Evolutionary conservation across 352 stramenopile species (phyloP), one percentile per base, ranked within the genome.

Genomic region (Blastocystis hominis): DNA sequence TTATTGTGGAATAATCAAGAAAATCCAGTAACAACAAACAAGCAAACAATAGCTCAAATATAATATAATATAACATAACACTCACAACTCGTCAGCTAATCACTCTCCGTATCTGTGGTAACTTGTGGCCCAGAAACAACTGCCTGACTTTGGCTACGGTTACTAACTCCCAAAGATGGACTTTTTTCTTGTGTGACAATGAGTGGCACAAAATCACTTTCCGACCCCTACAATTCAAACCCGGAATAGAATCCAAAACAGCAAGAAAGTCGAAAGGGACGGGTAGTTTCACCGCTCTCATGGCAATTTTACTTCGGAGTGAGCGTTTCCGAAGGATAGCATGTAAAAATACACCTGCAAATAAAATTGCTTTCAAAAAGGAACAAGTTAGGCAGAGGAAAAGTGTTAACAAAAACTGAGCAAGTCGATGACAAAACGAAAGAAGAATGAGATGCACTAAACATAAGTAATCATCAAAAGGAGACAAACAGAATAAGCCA

Each of bases 251-350:
- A 66, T 30, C 34, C 50, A 42, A 54, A 62, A 30, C 10, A 84
- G 44, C 47, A 64, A 84, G 42, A 66, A 36, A 66, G 9, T 64
- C 20, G 15, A 84, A 1, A 17, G 9, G 30, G 36, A n/a, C 42
- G 0, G 72, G 72, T 0, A 84, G 17, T 30, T 66, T 4, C 44
- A 61, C 13, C 42, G 72, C 46, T n/a, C 72, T 15, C 15, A 46
- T n/a, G 24, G 54, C 50, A 10, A 84, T 20, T 46, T 84, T 84
- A 64, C 72, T 84, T 2, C 72, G 72, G 3, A 84, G 56, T 30
- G 72, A 84, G 17, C 72, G 72, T 66, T 84, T 84, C 0, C 72
- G 47, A 38, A 84, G 34, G 47, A 34, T 40, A 42, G 72, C 72
- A 69, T 84, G 72, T 24, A 66, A 5, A 20, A 63, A 7, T 40